These are phyloP conservation scores for Eremothecium sinecaudum DNA, from an alignment of 1,139 yeast genomes.

Conservation along the genomic window DNA sequence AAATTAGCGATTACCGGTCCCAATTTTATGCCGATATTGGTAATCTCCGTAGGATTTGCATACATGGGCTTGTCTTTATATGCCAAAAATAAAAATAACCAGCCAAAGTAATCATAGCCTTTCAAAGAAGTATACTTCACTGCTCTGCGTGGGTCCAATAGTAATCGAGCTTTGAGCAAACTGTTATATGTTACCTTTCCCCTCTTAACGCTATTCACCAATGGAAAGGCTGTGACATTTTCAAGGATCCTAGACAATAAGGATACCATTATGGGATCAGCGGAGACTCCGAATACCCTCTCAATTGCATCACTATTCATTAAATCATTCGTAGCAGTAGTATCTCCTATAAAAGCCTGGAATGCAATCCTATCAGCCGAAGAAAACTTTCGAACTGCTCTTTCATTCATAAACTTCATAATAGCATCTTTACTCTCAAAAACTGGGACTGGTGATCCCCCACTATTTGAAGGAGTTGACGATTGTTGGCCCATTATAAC, in stretches of 20 bases:
- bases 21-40: constrained; percentile 1
- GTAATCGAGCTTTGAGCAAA: constrained; percentile 35
- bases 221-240: constrained; percentile 38
- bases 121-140: constrained; percentile 29
- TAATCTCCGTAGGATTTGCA: constrained; percentile 5
- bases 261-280: constrained; percentile 23
- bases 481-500: no score
- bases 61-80: no score
- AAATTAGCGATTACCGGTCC: constrained; percentile 20
- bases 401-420: constrained; percentile 6
- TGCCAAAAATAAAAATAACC: constrained; percentile 37
- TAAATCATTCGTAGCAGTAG: constrained; percentile 24
- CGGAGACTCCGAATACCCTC: constrained; percentile 30
- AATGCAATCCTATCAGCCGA: constrained; percentile 21
- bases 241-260: constrained; percentile 31
- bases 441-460: no score
- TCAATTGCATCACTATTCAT: constrained; percentile 27
- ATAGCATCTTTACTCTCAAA: constrained; percentile 4
- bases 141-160: constrained; percentile 34
- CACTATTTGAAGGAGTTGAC: no score
- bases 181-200: constrained; percentile 36
- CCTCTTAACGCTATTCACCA: constrained; percentile 30
- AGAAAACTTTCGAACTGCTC: constrained; percentile 16
- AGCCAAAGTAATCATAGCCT: constrained; percentile 30
- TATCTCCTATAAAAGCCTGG: constrained; percentile 18